These are phyloP conservation scores for Polygonum aviculare DNA, from an alignment of 148 eudicot species.

Conservation along the genomic window DNA sequence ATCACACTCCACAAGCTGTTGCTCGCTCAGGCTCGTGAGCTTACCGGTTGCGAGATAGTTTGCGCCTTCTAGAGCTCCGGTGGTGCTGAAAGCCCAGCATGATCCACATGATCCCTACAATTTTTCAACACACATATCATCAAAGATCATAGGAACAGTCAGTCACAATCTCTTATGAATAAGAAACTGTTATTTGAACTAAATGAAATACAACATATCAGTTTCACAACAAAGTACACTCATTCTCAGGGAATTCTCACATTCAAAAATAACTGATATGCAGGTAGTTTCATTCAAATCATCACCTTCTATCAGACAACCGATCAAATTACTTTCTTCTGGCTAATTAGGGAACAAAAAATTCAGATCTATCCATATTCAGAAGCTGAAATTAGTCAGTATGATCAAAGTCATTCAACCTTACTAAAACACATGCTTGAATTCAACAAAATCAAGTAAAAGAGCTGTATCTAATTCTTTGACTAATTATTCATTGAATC, in stretches of 20 bases:
- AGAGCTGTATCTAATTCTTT: no score
- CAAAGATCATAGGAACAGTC: not conserved
- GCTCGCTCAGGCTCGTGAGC: constrained; percentile 83
- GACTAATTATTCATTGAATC: no score
- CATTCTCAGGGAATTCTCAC: not conserved
- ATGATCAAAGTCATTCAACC: not conserved
- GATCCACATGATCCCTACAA: constrained; percentile 82
- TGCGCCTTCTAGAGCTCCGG: constrained; percentile 88
- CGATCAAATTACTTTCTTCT: not conserved
- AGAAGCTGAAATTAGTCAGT: not conserved
- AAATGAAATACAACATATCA: not conserved
- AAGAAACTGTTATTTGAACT: no score
- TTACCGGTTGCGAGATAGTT: constrained; percentile 65
- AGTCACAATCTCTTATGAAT: no score
- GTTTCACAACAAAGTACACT: not conserved
- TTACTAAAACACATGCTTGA: no score
- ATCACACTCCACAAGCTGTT: constrained; percentile 85
- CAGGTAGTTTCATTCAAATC: not conserved
- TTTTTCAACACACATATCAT: constrained; percentile 4
- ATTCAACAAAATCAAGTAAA: no score
- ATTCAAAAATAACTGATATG: not conserved
- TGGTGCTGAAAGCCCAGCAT: constrained; percentile 83
- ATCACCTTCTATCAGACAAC: not conserved
- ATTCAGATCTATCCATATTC: not conserved
- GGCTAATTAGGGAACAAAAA: not conserved